A percentile compares a stretch with the other conserved stretches of the same genome.
These are phyloP conservation scores for Solanum sejunctum DNA, from an alignment of 257 asterid species.

Conservation along the genomic window DNA sequence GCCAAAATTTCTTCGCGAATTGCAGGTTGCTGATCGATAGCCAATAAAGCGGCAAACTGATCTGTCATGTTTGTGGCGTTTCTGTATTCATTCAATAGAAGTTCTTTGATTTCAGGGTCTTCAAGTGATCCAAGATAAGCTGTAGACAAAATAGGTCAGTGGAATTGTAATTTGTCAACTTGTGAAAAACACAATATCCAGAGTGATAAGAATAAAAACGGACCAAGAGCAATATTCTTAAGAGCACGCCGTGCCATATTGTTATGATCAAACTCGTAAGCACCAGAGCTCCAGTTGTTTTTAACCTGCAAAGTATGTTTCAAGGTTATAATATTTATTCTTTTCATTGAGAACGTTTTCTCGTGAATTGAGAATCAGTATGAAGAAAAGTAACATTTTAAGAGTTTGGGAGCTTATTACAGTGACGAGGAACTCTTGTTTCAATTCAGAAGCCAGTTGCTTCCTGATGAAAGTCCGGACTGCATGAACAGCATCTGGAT, in stretches of 20 bases:
- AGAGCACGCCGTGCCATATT: slow-evolving; percentile 75
- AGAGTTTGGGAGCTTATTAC: slow-evolving; percentile 14
- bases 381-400: neutral
- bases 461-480: slow-evolving; percentile 56
- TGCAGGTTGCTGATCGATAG: slow-evolving; percentile 75
- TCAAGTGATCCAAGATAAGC: slow-evolving; percentile 68
- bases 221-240: slow-evolving; percentile 65
- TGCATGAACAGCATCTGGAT: slow-evolving; percentile 85
- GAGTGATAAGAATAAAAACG: neutral
- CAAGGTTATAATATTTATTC: neutral
- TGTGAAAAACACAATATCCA: neutral
- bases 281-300: slow-evolving; percentile 46
- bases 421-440: slow-evolving; percentile 41
- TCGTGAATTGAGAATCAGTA: neutral
- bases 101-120: slow-evolving; percentile 49
- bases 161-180: neutral
- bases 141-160: slow-evolving; percentile 12
- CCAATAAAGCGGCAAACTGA: slow-evolving; percentile 71
- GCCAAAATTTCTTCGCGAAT: slow-evolving; percentile 64
- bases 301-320: slow-evolving; percentile 24
- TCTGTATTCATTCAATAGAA: slow-evolving; percentile 57
- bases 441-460: slow-evolving; percentile 64
- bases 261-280: slow-evolving; percentile 49
- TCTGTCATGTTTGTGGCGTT: slow-evolving; percentile 88
- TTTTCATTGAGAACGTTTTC: neutral